A percentile compares a stretch with the other conserved stretches of the same genome.
phyloP scores from a whole-genome alignment of 2,329 filamentous ascomycete species.

The Alternaria sp. region DNA sequence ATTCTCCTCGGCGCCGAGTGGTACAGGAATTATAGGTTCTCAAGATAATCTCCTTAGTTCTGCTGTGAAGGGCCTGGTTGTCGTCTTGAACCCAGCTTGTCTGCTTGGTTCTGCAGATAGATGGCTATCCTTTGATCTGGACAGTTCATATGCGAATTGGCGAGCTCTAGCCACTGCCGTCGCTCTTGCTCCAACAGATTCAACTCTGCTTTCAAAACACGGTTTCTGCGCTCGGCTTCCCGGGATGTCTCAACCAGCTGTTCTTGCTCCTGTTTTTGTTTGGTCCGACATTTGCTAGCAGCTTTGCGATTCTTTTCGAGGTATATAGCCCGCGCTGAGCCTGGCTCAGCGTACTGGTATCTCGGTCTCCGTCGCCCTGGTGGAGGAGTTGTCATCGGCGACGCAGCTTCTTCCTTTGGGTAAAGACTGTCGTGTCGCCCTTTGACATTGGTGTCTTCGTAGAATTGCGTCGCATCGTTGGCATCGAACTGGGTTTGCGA shows the following conservation, averaged over 20 bases:
- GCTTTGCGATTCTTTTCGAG: constrained; percentile 75
- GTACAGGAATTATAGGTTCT: not conserved
- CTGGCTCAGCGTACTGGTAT: constrained; percentile 32
- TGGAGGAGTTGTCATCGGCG: constrained; percentile 5
- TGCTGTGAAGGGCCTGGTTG: not conserved
- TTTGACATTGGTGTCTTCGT: not conserved
- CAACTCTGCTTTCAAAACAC: constrained; percentile 39
- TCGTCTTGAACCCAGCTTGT: constrained; percentile 24
- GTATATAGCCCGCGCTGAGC: constrained; percentile 43
- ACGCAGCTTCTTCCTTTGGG: constrained; percentile 3
- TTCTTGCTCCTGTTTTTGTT: constrained; percentile 66
- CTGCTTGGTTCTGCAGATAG: constrained; percentile 41
- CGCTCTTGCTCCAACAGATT: constrained; percentile 35
- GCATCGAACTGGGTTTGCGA: constrained; percentile 7
- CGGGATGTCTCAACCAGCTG: constrained; percentile 57
- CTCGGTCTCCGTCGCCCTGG: constrained; percentile 17
- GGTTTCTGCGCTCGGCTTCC: constrained; percentile 41
- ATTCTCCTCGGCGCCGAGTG: not conserved
- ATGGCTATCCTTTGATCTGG: constrained; percentile 32
- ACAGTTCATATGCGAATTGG: constrained; percentile 36
- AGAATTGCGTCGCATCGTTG: not conserved
- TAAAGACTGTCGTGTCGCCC: constrained; percentile 2
- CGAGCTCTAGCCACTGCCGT: constrained; percentile 34
- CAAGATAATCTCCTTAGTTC: not conserved
- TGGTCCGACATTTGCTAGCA: constrained; percentile 76